phyloP scores from a whole-genome alignment of 208 protist species.

The Naegleria gruberi region DNA sequence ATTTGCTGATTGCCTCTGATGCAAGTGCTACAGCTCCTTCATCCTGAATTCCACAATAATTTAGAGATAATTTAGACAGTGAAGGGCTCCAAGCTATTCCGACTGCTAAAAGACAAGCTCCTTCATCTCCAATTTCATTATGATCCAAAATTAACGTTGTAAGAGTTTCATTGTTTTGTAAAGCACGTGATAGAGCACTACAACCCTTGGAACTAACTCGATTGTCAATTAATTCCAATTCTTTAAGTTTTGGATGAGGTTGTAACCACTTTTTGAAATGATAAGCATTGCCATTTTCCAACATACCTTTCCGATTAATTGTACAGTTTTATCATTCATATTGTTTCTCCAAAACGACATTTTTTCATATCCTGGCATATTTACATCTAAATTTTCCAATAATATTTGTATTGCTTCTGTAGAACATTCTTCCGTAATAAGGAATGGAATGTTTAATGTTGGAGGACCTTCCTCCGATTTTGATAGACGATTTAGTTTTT shows the following conservation, averaged over 20 bases:
- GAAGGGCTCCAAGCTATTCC: neutral
- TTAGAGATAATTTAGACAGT: neutral
- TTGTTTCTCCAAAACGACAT: neutral
- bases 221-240: conserved; percentile 17
- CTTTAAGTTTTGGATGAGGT: neutral
- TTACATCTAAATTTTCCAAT: neutral
- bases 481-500: neutral
- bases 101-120: neutral
- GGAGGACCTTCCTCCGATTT: neutral
- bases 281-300: neutral
- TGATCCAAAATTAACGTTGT: neutral
- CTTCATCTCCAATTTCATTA: conserved; percentile 1
- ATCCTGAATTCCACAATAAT: neutral
- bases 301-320: neutral
- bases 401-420: neutral
- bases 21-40: neutral
- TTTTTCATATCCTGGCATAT: neutral
- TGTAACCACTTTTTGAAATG: neutral
- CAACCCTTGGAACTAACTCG: neutral
- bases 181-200: neutral
- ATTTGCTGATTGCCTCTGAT: neutral
- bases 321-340: neutral
- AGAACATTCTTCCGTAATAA: neutral
- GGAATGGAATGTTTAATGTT: neutral
- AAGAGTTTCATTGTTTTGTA: neutral